Conservation (phyloP, 2,329 filamentous ascomycete genomes). For the Akanthomyces uredinophilus region DNA sequence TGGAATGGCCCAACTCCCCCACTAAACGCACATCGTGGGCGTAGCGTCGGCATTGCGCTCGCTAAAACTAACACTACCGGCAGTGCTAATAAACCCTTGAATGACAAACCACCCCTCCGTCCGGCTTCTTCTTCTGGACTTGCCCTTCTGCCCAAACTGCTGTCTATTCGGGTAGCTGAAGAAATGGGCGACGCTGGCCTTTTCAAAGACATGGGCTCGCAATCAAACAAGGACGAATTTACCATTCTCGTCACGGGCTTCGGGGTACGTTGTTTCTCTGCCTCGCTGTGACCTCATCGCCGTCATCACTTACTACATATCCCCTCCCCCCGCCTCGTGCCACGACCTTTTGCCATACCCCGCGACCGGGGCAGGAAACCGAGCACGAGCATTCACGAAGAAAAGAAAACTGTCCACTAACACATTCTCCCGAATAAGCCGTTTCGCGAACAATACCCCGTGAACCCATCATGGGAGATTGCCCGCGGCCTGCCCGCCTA, state of each 20-base stretch:
- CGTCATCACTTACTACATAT: background rate
- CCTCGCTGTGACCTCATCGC: background rate
- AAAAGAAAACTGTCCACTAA: too few relatives aligned
- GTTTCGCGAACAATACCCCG: conserved; percentile 64
- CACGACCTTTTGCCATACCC: background rate
- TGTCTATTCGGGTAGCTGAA: background rate
- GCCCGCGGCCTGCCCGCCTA: conserved; percentile 60
- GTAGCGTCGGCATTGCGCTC: background rate
- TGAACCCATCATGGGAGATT: conserved; percentile 81
- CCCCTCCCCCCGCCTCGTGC: background rate
- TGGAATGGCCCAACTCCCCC: background rate
- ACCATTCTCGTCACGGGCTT: conserved; percentile 59
- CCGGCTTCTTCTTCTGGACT: background rate
- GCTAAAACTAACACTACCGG: background rate
- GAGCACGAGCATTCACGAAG: background rate
- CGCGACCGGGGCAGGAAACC: background rate
- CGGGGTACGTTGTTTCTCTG: conserved; percentile 39
- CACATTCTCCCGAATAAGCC: conserved; percentile 51
- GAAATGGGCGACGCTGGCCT: conserved; percentile 7
- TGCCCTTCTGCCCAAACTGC: background rate
- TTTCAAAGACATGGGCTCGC: conserved; percentile 28
- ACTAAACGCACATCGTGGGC: background rate
- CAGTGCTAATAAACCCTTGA: background rate
- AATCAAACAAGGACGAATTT: conserved; percentile 41
- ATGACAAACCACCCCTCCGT: background rate